Percentiles rank a stretch among this genome's conserved stretches.
phyloP scores from a whole-genome alignment of 2,329 filamentous ascomycete species.

The Calonectria leucothoes region DNA sequence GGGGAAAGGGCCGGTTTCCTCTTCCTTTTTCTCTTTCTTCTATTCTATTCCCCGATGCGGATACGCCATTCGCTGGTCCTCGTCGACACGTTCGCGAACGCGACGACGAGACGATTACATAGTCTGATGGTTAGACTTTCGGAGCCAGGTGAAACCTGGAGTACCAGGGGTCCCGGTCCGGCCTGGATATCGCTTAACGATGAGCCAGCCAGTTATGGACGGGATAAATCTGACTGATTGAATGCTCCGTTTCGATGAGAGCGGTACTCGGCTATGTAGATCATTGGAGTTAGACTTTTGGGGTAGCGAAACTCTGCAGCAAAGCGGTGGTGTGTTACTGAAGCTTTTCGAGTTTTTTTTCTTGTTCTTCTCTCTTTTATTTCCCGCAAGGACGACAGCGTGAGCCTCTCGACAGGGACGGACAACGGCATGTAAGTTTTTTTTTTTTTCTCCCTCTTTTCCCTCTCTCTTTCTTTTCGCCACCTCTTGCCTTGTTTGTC shows the following conservation, averaged over 20 bases:
- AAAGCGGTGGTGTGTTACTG: neutral
- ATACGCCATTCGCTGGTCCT: neutral
- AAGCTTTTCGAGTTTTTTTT: neutral
- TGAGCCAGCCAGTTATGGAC: neutral
- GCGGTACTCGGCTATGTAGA: neutral
- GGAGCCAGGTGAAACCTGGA: neutral
- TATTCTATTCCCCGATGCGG: neutral
- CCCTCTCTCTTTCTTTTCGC: too few species aligned
- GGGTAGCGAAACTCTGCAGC: neutral
- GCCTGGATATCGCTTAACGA: neutral
- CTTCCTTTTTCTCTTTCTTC: neutral
- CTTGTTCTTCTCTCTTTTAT: too few species aligned
- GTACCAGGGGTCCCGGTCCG: neutral
- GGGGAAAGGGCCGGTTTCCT: neutral
- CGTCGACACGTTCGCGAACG: neutral
- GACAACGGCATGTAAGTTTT: too few species aligned
- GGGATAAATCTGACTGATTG: neutral
- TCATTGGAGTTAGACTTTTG: conserved; percentile 3
- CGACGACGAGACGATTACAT: neutral
- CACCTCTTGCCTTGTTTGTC: neutral
- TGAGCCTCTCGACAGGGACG: neutral
- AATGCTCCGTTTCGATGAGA: neutral
- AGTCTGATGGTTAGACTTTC: neutral
- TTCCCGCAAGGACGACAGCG: neutral
- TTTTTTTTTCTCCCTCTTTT: too few species aligned